Evolutionary conservation across 768 basidiomycete species (phyloP), one percentile per base, ranked within the genome.

Genomic region (Leccinum subgranulosum): DNA sequence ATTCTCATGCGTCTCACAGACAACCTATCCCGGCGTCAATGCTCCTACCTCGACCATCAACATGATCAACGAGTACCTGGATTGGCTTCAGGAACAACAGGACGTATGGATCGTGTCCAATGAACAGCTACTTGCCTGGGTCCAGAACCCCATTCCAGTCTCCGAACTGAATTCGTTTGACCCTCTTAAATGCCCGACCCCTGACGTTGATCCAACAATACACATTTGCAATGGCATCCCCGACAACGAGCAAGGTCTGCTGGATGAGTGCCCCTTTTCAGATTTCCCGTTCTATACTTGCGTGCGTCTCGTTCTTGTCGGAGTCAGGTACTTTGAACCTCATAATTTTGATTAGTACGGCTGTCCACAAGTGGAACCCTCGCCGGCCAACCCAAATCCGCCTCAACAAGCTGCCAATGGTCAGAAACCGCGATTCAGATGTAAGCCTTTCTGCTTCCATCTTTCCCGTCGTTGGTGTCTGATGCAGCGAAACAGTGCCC

Each of bases 331-430:
- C 10, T 2, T n/a, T 19, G 29, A 8, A 11, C 11, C 21, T 15
- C 9, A 27, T 33, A 9, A 9, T 25, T 11, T 10, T 11, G 19
- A 11, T 23, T 5, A 50, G 45, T 50, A 53, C 2, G 52, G 52
- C 46, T 92, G 90, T 71, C 90, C 90, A 0, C 59, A 71, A 23
- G 69, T 67, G 3, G 65, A 75, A 23, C 86, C 87, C 1, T 79
- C 82, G 3, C 79, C 83, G 0, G 68, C 70, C 9, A 79, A 88
- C 65, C 89, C 89, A 1, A 84, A 88, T 60, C 91, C 90, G 0
- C 65, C 79, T 19, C 89, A 92, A 64, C 70, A 79, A 53, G 71
- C 77, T 12, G 66, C 76, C 12, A 29, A 66, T 3, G 21, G 54
- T n/a, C 46, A 78, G 64, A 72, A 74, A 51, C 62, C 76, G 57